These are phyloP conservation scores for Graphilbum ipis-grandicollis DNA, from an alignment of 2,329 filamentous ascomycete genomes.

Conservation along the genomic window DNA sequence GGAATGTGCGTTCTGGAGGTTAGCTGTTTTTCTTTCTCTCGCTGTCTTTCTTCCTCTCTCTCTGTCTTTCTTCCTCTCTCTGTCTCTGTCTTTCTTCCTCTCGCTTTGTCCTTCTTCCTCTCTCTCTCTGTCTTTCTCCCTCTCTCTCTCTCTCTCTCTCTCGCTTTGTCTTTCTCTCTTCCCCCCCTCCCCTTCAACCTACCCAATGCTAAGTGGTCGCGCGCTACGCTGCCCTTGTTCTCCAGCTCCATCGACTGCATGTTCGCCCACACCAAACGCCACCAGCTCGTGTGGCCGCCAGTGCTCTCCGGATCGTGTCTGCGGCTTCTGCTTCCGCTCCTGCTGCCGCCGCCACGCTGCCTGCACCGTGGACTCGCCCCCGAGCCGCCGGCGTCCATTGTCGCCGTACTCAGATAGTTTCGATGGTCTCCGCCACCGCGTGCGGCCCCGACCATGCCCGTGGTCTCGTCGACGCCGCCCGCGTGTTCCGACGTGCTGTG, in stretches of 20 bases:
- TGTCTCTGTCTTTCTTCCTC: background rate
- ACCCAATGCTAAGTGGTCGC: constrained; percentile 71
- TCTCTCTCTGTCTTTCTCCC: too few species aligned
- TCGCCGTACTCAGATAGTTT: constrained; percentile 11
- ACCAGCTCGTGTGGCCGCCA: constrained; percentile 17
- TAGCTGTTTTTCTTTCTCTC: too few species aligned
- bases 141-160: too few species aligned
- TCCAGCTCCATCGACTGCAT: constrained; percentile 57
- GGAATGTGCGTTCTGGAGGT: constrained; percentile 56
- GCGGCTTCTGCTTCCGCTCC: background rate
- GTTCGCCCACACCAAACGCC: constrained; percentile 27
- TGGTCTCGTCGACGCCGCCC: constrained; percentile 8
- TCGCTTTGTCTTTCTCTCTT: too few species aligned
- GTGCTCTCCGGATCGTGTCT: constrained; percentile 1
- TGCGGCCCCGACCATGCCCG: constrained; percentile 7
- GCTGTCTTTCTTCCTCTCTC: background rate
- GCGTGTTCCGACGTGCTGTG: constrained; percentile 9
- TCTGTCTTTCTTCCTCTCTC: background rate
- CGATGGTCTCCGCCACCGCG: constrained; percentile 1
- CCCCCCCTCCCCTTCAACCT: constrained; percentile 5
- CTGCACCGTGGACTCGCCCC: background rate
- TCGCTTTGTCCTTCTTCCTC: too few species aligned
- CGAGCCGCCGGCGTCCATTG: background rate
- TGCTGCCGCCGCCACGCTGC: background rate
- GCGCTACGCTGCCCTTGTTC: constrained; percentile 70